These are phyloP conservation scores for Chenopodium formosanum DNA, from an alignment of 148 eudicot species.

Conservation along the genomic window DNA sequence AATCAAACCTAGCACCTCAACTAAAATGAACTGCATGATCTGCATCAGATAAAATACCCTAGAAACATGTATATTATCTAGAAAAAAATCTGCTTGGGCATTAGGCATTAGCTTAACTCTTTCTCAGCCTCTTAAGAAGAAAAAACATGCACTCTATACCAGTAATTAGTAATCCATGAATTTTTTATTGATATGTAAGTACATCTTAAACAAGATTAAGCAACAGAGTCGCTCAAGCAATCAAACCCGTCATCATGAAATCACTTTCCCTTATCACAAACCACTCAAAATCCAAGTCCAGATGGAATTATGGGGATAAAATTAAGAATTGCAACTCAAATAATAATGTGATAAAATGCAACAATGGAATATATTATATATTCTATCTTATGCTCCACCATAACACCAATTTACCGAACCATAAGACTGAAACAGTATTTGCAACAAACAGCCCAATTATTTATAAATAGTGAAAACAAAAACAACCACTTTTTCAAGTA, in stretches of 20 bases:
- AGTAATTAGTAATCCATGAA: not conserved
- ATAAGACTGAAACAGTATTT: not conserved
- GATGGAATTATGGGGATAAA: not conserved
- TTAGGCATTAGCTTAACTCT: not conserved
- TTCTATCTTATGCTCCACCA: not conserved
- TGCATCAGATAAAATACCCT: not conserved
- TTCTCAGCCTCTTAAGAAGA: not conserved
- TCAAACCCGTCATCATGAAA: not conserved
- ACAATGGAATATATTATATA: not conserved
- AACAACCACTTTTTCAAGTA: not conserved
- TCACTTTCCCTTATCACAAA: too few species aligned
- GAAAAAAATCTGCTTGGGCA: not conserved
- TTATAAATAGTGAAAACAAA: not conserved
- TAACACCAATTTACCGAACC: not conserved
- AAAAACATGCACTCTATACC: not conserved
- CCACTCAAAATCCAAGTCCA: not conserved
- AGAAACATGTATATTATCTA: not conserved
- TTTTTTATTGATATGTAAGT: not conserved
- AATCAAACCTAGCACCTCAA: not conserved
- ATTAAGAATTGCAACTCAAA: too few species aligned
- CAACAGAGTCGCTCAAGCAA: not conserved
- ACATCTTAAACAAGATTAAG: not conserved
- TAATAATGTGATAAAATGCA: not conserved
- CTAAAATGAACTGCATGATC: not conserved
- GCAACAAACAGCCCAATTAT: not conserved